These are phyloP conservation scores for Aspergillus campestris DNA, from an alignment of 495 filamentous ascomycete species.

Conservation along the genomic window DNA sequence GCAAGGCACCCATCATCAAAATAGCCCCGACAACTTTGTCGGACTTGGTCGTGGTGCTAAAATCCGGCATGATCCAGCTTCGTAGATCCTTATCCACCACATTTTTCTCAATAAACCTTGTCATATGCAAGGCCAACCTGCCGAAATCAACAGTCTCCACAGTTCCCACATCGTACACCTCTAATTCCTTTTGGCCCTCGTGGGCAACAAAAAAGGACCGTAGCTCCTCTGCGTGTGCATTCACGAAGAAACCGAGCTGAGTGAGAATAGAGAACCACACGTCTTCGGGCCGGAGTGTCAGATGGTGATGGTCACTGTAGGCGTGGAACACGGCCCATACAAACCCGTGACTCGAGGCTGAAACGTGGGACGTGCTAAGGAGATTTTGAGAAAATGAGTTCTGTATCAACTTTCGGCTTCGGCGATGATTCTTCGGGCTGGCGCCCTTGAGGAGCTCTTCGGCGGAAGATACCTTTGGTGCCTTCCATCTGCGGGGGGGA, in stretches of 20 bases:
- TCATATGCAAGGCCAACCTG: slow-evolving; percentile 17
- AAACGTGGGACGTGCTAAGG: slow-evolving; percentile 5
- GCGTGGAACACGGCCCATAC: slow-evolving; percentile 42
- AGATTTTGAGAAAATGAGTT: background rate
- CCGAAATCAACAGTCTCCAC: slow-evolving; percentile 13
- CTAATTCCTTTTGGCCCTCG: slow-evolving; percentile 35
- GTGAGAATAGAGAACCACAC: slow-evolving; percentile 52
- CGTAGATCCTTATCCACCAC: slow-evolving; percentile 24
- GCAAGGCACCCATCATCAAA: slow-evolving; percentile 34
- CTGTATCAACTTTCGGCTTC: slow-evolving; percentile 1
- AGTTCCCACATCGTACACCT: slow-evolving; percentile 3
- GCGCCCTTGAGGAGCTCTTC: background rate
- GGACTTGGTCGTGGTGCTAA: slow-evolving; percentile 30
- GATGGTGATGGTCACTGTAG: slow-evolving; percentile 46
- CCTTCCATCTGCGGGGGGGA: background rate
- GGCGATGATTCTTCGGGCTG: background rate
- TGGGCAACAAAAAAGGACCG: slow-evolving; percentile 35
- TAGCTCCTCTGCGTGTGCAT: slow-evolving; percentile 37
- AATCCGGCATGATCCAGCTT: slow-evolving; percentile 34
- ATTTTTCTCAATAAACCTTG: slow-evolving; percentile 23
- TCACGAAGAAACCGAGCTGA: slow-evolving; percentile 47
- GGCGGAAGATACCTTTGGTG: background rate
- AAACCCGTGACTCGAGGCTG: slow-evolving; percentile 40
- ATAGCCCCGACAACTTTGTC: slow-evolving; percentile 26
- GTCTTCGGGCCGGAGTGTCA: slow-evolving; percentile 52